Conservation (phyloP, 331 rosid genomes). For the Spiraea crenata region DNA sequence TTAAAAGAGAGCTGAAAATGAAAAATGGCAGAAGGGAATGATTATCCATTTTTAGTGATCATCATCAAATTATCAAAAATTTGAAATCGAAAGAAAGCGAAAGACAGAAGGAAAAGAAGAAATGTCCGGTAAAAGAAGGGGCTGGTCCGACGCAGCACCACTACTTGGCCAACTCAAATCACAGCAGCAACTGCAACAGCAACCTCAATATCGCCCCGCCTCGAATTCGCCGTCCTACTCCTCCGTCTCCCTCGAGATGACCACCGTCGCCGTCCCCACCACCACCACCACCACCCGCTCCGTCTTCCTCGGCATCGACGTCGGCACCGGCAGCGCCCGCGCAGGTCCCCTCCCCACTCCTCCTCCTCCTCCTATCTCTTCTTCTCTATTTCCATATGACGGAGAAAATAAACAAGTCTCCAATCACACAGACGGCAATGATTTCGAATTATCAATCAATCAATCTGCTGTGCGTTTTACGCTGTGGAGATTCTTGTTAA, state of each 20-base stretch:
- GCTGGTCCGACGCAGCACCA: constrained; percentile 31
- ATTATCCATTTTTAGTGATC: background rate
- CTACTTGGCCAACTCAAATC: constrained; percentile 25
- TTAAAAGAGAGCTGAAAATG: too few species aligned
- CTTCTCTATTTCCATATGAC: background rate
- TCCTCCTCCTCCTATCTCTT: background rate
- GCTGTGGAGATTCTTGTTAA: background rate
- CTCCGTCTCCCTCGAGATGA: constrained; percentile 45
- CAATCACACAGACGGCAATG: background rate
- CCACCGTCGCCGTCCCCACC: constrained; percentile 30
- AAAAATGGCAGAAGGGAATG: background rate
- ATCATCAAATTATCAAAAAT: background rate
- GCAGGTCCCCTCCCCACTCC: constrained; percentile 49
- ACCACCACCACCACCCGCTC: constrained; percentile 28
- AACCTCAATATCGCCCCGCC: background rate
- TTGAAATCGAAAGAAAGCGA: background rate
- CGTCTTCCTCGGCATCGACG: constrained; percentile 87
- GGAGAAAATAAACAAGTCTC: background rate
- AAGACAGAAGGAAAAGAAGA: background rate
- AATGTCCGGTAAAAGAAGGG: constrained; percentile 36
- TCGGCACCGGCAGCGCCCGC: constrained; percentile 94
- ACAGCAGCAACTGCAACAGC: background rate
- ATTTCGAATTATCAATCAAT: too few species aligned
- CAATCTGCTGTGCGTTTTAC: too few species aligned
- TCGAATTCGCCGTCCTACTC: constrained; percentile 4